A percentile compares a stretch with the other conserved stretches of the same genome.
These are phyloP conservation scores for Trichoderma arundinaceum DNA, from an alignment of 2,329 filamentous ascomycete genomes.

Conservation along the genomic window DNA sequence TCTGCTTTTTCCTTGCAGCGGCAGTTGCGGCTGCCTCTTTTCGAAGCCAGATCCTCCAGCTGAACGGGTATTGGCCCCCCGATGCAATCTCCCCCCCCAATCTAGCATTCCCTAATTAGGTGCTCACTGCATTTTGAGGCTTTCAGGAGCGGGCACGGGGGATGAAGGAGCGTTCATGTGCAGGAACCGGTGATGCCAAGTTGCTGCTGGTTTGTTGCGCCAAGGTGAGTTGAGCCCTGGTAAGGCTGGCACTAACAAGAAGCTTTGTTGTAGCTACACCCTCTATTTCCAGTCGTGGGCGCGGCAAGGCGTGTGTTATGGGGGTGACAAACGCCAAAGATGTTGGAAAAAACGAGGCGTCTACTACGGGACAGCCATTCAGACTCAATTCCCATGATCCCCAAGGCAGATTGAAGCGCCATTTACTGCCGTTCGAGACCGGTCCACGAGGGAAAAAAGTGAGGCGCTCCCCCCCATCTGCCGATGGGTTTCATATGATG, in stretches of 20 bases:
- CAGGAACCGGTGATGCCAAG: not conserved
- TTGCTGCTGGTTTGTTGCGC: not conserved
- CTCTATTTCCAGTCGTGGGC: not conserved
- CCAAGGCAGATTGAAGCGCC: not conserved
- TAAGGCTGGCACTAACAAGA: constrained; percentile 18
- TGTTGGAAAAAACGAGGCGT: not conserved
- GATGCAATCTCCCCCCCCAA: no score
- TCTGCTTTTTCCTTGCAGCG: constrained; percentile 10
- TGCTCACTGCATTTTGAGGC: constrained; percentile 25
- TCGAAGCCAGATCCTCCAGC: constrained; percentile 14
- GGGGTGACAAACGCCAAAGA: not conserved
- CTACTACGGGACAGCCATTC: not conserved
- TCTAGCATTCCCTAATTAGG: constrained; percentile 3
- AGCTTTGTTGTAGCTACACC: not conserved
- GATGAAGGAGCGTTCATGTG: not conserved
- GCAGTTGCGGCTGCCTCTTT: constrained; percentile 1
- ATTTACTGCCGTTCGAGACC: constrained; percentile 13
- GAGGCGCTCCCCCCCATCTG: constrained; percentile 24
- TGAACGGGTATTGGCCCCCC: no score
- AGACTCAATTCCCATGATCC: not conserved
- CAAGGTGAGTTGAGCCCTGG: not conserved
- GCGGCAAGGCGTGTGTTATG: not conserved
- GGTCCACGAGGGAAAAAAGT: not conserved
- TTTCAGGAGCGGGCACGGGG: constrained; percentile 15
- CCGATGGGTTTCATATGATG: constrained; percentile 8